These are phyloP conservation scores for Pythium aphanidermatum DNA, from an alignment of 352 stramenopile species.

Conservation along the genomic window DNA sequence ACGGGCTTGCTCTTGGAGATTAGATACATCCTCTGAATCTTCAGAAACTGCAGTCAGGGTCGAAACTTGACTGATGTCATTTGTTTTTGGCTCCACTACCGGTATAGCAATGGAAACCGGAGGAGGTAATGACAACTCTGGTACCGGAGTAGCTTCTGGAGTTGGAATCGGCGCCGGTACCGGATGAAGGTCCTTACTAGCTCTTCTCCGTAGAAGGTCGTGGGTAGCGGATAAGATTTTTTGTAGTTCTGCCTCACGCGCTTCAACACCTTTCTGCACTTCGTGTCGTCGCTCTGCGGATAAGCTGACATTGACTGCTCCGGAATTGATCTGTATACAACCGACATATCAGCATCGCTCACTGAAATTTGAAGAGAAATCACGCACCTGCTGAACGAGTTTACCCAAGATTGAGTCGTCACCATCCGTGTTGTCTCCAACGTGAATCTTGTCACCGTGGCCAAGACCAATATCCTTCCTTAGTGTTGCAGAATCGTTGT, in stretches of 20 bases:
- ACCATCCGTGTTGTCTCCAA: constrained; percentile 75
- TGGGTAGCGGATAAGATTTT: constrained; percentile 82
- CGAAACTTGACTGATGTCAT: constrained; percentile 4
- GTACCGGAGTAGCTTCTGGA: not conserved
- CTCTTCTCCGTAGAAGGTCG: constrained; percentile 68
- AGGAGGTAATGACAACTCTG: not conserved
- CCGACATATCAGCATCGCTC: not conserved
- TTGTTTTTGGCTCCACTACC: not conserved
- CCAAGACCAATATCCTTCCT: constrained; percentile 76
- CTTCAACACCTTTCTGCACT: constrained; percentile 82
- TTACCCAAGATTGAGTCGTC: constrained; percentile 75
- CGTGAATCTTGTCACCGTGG: constrained; percentile 87
- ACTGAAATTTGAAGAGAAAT: not conserved
- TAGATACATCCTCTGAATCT: constrained; percentile 59
- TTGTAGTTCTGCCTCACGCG: constrained; percentile 73
- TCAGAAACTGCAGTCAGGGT: too few species aligned
- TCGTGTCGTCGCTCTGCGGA: constrained; percentile 81
- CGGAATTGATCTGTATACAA: constrained; percentile 64
- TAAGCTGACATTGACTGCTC: constrained; percentile 73
- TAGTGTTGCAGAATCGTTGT: constrained; percentile 61
- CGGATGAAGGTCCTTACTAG: constrained; percentile 24
- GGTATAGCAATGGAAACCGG: not conserved
- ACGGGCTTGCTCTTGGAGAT: constrained; percentile 69
- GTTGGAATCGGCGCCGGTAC: constrained; percentile 9
- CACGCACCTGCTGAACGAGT: constrained; percentile 67